Evolutionary conservation across 208 protist genomes (phyloP).

Genomic region (Vickermania ingenoplastis): DNA sequence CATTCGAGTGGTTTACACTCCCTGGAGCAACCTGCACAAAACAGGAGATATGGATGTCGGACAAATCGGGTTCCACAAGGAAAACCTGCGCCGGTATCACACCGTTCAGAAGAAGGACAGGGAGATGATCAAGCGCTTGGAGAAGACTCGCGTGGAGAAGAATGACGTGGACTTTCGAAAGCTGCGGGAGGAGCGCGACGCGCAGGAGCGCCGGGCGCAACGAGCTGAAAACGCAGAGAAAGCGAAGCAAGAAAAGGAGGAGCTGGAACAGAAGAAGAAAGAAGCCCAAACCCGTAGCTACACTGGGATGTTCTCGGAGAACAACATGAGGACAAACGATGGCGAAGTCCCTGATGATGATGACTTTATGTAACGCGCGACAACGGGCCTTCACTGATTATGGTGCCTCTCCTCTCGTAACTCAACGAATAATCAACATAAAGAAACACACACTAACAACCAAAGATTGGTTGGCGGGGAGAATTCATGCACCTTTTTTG

Average conservation of each 20-base stretch:
- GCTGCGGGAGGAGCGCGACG: slow-evolving; percentile 72
- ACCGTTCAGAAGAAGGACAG: slow-evolving; percentile 80
- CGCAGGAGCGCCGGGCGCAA: slow-evolving; percentile 40
- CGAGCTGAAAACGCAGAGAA: slow-evolving; percentile 29
- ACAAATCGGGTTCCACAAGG: slow-evolving; percentile 92
- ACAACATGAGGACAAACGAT: slow-evolving; percentile 77
- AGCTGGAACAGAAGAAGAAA: slow-evolving; percentile 67
- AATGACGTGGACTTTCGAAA: slow-evolving; percentile 74
- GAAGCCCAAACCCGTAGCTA: slow-evolving; percentile 74
- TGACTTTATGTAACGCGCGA: slow-evolving; percentile 95
- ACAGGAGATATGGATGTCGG: slow-evolving; percentile 93
- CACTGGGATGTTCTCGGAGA: slow-evolving; percentile 61
- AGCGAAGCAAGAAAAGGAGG: slow-evolving; percentile 48
- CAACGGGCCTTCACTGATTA: too few species aligned
- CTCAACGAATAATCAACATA: too few species aligned
- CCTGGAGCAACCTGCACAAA: slow-evolving; percentile 96
- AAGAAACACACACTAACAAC: too few species aligned
- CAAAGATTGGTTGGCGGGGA: too few species aligned
- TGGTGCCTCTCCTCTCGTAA: too few species aligned
- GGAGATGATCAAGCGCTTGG: slow-evolving; percentile 83
- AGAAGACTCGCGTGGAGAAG: slow-evolving; percentile 92
- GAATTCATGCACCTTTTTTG: too few species aligned
- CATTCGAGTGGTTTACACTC: slow-evolving; percentile 95
- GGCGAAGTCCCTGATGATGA: slow-evolving; percentile 86
- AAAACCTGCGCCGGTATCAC: slow-evolving; percentile 66